Percentiles rank a stretch among this genome's conserved stretches.
These are phyloP conservation scores for Sporothrix inflata DNA, from an alignment of 2,329 filamentous ascomycete species.

Conservation along the genomic window DNA sequence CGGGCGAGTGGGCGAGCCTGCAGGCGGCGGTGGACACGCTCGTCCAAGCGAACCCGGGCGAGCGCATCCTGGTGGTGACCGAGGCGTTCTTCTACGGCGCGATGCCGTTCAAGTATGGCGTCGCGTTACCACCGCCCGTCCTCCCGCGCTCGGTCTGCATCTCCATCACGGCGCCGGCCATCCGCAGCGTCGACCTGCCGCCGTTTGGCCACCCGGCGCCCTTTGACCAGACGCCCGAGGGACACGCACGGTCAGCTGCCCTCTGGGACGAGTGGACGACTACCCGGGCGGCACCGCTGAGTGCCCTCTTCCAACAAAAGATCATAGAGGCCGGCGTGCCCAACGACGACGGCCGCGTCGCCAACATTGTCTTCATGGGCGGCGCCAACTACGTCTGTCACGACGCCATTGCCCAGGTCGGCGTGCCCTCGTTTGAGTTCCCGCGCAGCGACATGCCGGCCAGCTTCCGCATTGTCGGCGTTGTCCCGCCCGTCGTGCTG, in stretches of 20 bases:
- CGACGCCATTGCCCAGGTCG: conserved; percentile 43
- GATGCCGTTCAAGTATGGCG: conserved; percentile 42
- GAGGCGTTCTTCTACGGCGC: conserved; percentile 45
- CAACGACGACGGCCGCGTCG: conserved; percentile 7
- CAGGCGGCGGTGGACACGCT: conserved; percentile 38
- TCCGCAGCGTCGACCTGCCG: conserved; percentile 43
- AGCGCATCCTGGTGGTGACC: conserved; percentile 40
- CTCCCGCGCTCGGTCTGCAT: conserved; percentile 40
- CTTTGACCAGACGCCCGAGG: conserved; percentile 38
- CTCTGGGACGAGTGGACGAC: conserved; percentile 42
- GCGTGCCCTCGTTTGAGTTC: conserved; percentile 45
- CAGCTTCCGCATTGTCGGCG: conserved; percentile 43
- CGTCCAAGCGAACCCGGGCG: conserved; percentile 31
- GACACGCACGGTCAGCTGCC: conserved; percentile 34
- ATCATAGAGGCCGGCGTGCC: conserved; percentile 40
- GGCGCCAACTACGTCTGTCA: conserved; percentile 45
- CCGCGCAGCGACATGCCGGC: conserved; percentile 44
- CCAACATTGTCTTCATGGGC: conserved; percentile 37
- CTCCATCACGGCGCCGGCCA: conserved; percentile 45
- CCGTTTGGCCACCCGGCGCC: conserved; percentile 41
- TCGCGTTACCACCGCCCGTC: conserved; percentile 35
- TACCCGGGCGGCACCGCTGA: conserved; percentile 35
- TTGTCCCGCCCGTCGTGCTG: conserved; percentile 37
- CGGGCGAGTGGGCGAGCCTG: conserved; percentile 42
- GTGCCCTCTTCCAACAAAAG: conserved; percentile 37